Evolutionary conservation across 2,329 filamentous ascomycete species (phyloP).

Genomic region (Phyllosticta capitalensis): DNA sequence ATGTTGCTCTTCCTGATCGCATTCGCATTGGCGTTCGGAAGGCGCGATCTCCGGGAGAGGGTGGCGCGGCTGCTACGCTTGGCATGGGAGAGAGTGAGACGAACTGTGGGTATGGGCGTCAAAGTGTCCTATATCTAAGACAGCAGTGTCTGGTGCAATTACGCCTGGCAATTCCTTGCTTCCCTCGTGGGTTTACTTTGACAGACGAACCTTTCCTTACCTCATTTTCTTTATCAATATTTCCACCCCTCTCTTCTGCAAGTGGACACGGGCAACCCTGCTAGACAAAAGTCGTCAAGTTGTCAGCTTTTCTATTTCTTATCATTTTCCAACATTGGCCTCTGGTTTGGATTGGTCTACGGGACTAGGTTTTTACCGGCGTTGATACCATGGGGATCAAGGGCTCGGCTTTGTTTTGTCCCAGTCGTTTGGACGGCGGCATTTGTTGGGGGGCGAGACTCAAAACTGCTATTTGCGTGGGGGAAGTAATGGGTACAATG

Average conservation of each 20-base stretch:
- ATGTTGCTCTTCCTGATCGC: conserved; percentile 72
- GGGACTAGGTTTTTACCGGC: background rate
- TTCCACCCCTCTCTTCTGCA: too few relatives aligned
- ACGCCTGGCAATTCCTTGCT: background rate
- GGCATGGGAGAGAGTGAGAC: conserved; percentile 71
- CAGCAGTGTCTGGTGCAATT: background rate
- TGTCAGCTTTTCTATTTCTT: background rate
- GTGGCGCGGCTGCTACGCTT: conserved; percentile 58
- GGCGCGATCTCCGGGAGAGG: conserved; percentile 64
- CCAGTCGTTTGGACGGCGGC: background rate
- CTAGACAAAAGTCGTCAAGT: background rate
- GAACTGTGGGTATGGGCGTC: conserved; percentile 89
- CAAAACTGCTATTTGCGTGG: background rate
- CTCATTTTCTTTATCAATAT: background rate
- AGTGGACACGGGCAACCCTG: background rate
- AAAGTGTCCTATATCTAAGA: conserved; percentile 88
- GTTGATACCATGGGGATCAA: background rate
- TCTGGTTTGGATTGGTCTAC: background rate
- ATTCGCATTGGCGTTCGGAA: conserved; percentile 65
- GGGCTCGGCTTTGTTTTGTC: background rate
- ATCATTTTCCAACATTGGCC: background rate
- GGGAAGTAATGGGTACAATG: background rate
- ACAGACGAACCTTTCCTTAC: background rate
- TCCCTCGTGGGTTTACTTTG: background rate
- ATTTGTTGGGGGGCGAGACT: background rate